Base-by-base conservation (phyloP, 192 early-diverging fungal species). In the Gaertneriomyces sp. region DNA sequence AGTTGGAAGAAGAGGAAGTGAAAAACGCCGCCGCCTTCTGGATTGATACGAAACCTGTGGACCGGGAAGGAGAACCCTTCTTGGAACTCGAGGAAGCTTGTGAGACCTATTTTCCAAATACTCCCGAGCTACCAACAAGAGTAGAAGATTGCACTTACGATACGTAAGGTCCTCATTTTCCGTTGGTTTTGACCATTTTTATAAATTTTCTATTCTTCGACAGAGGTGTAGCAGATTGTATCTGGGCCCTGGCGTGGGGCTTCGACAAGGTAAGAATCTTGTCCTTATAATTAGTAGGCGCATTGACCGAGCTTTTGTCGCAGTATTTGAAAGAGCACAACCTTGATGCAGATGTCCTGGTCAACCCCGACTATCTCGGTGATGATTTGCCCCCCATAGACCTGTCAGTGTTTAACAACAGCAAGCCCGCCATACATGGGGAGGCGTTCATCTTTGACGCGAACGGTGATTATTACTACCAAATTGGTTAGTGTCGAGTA, bases 161-260 rank as follows among this genome's bases (percentile, higher is more conserved):
- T 33, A 33, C 2, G 25, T 33, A 33, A 33, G 12, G 47, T n/a
- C 12, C 17, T 49, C 17, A 17, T 49, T n/a, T 12, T 49, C 12
- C 47, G 47, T 12, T 17, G 12, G 47, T n/a, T 49, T 49, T n/a
- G 17, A 12, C 17, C 1, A 0, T 49, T 49, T 49, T 17, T 3
- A 49, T 49, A 0, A 49, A n/a, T 49, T 49, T 49, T 49, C 1
- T 3, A 17, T 17, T 17, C 1, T 33, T 33, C 25, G 25, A 33
- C 17, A 49, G 47, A 49, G 12, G 11, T n/a, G 11, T 49, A 4
- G 14, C 14, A 11, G 54, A 55, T 25, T 55, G 54, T 25, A 4
- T 55, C 25, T 55, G 54, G 54, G 54, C 54, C 25, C 25, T 55
- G 20, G 54, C 54, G 10, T 55, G 54, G 54, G 54, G 54, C 10